Conservation (phyloP, 176 grass and related monocot genomes). For the Ensete glaucum region DNA sequence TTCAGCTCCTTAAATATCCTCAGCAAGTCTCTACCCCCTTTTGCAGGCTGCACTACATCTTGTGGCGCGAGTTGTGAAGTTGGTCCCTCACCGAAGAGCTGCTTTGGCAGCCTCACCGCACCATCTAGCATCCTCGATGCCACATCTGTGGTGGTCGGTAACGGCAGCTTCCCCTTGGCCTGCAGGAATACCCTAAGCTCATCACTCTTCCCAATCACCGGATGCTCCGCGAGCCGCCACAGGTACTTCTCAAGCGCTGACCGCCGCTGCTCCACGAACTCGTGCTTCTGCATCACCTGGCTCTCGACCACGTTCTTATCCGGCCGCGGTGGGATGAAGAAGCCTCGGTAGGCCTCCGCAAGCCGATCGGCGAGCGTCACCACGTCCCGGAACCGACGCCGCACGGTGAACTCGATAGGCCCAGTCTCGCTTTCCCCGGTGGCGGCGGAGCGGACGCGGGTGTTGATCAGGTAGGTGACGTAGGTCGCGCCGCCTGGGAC, state of each 20-base stretch:
- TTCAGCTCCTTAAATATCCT: conserved; percentile 95
- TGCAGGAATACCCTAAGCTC: conserved; percentile 86
- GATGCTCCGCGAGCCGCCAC: conserved; percentile 66
- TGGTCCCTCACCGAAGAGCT: conserved; percentile 54
- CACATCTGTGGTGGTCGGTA: conserved; percentile 66
- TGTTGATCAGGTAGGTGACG: conserved; percentile 73
- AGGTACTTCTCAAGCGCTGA: conserved; percentile 73
- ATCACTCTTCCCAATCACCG: conserved; percentile 60
- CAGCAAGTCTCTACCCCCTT: conserved; percentile 80
- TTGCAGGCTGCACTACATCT: conserved; percentile 91
- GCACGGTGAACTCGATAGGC: conserved; percentile 26
- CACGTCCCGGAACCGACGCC: conserved; percentile 93
- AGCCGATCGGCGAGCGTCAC: conserved; percentile 87
- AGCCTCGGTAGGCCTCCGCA: conserved; percentile 67
- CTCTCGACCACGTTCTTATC: conserved; percentile 93
- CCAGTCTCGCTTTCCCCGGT: background rate
- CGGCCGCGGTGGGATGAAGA: conserved; percentile 75
- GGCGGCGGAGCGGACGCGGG: conserved; percentile 31
- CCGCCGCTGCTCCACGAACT: conserved; percentile 76
- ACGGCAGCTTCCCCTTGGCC: conserved; percentile 78
- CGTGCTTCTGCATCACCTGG: conserved; percentile 91
- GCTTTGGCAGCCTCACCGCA: conserved; percentile 55
- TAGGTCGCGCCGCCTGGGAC: conserved; percentile 49
- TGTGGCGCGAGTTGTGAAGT: conserved; percentile 35
- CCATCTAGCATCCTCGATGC: conserved; percentile 89